Base-by-base conservation (phyloP, 148 eudicot genomes). In the Nepenthes gracilis region DNA sequence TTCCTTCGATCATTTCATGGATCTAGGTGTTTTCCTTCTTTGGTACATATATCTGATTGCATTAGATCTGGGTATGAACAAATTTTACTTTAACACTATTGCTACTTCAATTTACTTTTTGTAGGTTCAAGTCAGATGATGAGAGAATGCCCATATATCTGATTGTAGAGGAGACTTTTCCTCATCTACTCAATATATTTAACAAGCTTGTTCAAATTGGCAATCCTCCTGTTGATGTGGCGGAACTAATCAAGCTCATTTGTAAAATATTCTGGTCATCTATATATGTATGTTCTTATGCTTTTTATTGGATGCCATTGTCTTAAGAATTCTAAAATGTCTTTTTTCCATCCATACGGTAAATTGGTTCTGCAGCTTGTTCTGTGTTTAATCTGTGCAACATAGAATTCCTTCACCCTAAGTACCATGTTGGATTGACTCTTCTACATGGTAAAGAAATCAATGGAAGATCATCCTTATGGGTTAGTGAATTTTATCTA, bases 251-350 rank as follows among this genome's bases (percentile, higher is more conserved):
- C 67, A 94, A 94, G 80, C 99, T 94, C 53, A 86, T 94, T 51
- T 89, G 95, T 77, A 94, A 94, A 75, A 94, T 94, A 70, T 94
- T 94, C 72, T 94, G 97, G 97, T 94, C 99, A 55, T 89, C 92
- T 34, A 86, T 94, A 47, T 94, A 94, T 76, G 99, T 94, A 84
- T 54, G 99, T 77, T 62, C 58, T 55, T 58, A 36, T 6, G 57
- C 23, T 1, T n/a, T 2, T 5, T 4, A 14, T 48, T 43, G 35
- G 45, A 5, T 54, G 4, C 45, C 23, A 52, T 12, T 12, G 23
- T 12, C 1, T 2, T 5, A 50, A 15, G 9, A 33, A 54, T 33
- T 23, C 57, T 49, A 5, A 5, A 10, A n/a, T 49, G 53, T 49
- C 13, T 49, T 40, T 40, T 40, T 40, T 0, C 23, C 23, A 23